phyloP scores from a whole-genome alignment of 768 basidiomycete genomes.

The Hydnum rufescens region DNA sequence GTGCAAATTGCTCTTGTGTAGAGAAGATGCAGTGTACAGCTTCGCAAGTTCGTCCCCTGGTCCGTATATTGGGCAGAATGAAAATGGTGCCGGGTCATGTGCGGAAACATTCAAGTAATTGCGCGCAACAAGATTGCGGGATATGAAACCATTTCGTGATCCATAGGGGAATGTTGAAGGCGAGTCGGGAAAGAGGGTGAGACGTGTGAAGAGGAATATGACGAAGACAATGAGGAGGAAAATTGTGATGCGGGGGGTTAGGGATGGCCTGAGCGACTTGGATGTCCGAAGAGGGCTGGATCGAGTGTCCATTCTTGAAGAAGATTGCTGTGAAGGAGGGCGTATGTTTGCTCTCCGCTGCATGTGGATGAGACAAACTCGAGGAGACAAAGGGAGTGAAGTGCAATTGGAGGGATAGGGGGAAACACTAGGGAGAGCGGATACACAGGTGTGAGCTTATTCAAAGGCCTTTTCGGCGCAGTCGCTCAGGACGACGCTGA shows the following conservation, averaged over 20 bases:
- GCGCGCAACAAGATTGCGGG: constrained; percentile 26
- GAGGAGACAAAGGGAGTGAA: no score
- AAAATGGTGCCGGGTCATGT: constrained; percentile 52
- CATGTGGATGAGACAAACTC: background rate
- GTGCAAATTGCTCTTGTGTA: constrained; percentile 59
- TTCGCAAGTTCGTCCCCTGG: constrained; percentile 58
- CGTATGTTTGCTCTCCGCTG: constrained; percentile 1
- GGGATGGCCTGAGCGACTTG: background rate
- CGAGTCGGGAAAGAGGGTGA: background rate
- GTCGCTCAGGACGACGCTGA: no score
- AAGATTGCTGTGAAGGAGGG: background rate
- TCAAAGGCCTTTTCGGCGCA: no score
- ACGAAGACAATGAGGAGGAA: constrained; percentile 34
- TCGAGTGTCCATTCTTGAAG: background rate
- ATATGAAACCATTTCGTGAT: background rate
- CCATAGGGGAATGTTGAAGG: constrained; percentile 1
- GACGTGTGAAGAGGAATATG: constrained; percentile 18
- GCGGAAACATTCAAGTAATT: constrained; percentile 58
- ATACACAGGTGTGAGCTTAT: no score
- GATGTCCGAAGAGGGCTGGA: background rate
- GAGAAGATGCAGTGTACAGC: constrained; percentile 55
- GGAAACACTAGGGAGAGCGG: no score
- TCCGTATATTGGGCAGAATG: constrained; percentile 79
- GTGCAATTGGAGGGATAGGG: no score
- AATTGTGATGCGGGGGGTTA: constrained; percentile 4